phyloP scores from a whole-genome alignment of 495 filamentous ascomycete species.

The Chaetomium tenue region DNA sequence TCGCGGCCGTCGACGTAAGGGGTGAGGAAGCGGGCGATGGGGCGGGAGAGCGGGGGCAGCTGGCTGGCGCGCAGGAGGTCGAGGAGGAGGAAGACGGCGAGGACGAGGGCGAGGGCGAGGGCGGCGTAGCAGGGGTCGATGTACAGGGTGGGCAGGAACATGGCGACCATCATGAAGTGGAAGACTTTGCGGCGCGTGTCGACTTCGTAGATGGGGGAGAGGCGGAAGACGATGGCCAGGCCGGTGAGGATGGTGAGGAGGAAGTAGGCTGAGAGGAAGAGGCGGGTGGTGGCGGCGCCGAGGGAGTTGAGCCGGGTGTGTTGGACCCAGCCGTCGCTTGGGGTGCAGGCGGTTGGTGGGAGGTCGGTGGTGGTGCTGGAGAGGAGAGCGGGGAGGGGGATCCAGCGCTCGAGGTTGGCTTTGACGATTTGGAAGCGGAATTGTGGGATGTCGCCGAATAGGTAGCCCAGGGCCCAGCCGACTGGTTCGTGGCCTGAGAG shows the following conservation, averaged over 20 bases:
- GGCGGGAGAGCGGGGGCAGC: constrained; percentile 80
- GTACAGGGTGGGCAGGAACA: constrained; percentile 84
- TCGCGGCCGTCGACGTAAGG: constrained; percentile 96
- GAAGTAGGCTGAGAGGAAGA: constrained; percentile 74
- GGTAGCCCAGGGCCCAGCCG: constrained; percentile 87
- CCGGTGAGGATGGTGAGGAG: constrained; percentile 64
- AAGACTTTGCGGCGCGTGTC: constrained; percentile 98
- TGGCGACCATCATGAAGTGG: constrained; percentile 94
- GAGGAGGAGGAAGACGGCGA: constrained; percentile 80
- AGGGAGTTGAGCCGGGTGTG: constrained; percentile 56
- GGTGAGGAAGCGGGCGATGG: constrained; percentile 78
- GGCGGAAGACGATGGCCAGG: constrained; percentile 66
- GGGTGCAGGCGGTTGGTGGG: constrained; percentile 9
- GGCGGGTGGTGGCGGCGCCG: constrained; percentile 77
- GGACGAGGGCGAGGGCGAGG: constrained; percentile 69
- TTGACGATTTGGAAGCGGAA: constrained; percentile 66
- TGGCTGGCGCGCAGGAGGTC: constrained; percentile 88
- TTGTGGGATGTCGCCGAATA: constrained; percentile 73
- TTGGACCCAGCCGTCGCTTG: constrained; percentile 55
- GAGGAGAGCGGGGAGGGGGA: constrained; percentile 60
- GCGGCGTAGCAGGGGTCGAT: constrained; percentile 81
- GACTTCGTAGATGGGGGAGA: constrained; percentile 73
- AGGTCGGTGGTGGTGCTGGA: constrained; percentile 36
- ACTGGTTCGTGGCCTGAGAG: constrained; percentile 75
- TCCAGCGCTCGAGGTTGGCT: constrained; percentile 69